Evolutionary conservation across 108 stramenopile species (phyloP), one percentile per base, ranked within the genome.

Genomic region (Pseudonitzschia multiseries): DNA sequence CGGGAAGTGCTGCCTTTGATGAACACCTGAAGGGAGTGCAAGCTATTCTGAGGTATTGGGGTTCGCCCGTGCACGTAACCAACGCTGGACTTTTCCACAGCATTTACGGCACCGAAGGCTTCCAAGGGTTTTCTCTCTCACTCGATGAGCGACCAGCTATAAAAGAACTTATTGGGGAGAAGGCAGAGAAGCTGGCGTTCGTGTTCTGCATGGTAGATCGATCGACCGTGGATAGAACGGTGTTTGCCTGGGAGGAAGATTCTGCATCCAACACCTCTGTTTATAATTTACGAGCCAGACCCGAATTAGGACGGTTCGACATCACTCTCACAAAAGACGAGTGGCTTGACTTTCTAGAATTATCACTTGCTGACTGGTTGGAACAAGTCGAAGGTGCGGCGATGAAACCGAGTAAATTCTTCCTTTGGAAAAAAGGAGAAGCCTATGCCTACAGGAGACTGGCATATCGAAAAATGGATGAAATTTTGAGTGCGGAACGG

Each of bases 131-230:
- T 60, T 74, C 84, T 13, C 61, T 91, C 50, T 83, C 90, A 40
- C 65, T 87, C n/a, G 48, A 32, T n/a, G 73, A 86, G 65, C 80
- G 90, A 72, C 43, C 48, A 26, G 73, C 72, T 59, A 84, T 91
- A 22, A 78, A 68, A 63, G 51, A 66, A 0, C 52, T 87, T 63
- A 91, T 91, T 69, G 90, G 90, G 14, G 59, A 68, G 50, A 68
- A 78, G 40, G 86, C 90, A n/a, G 90, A 91, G 74, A 81, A 71
- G 51, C 64, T 91, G 17, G 83, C 84, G 53, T 91, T 76, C 76
- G 79, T 83, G n/a, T 91, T 91, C 69, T 91, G 90, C 57, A 88
- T 91, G 83, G 83, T 89, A 10, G 90, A 91, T 75, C 79, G 90
- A 65, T 75, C 79, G 40, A 86, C 87, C 13, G 73, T 91, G 8